These are phyloP conservation scores for Gaeumannomyces sp. DNA, from an alignment of 2,329 filamentous ascomycete genomes.

Conservation along the genomic window DNA sequence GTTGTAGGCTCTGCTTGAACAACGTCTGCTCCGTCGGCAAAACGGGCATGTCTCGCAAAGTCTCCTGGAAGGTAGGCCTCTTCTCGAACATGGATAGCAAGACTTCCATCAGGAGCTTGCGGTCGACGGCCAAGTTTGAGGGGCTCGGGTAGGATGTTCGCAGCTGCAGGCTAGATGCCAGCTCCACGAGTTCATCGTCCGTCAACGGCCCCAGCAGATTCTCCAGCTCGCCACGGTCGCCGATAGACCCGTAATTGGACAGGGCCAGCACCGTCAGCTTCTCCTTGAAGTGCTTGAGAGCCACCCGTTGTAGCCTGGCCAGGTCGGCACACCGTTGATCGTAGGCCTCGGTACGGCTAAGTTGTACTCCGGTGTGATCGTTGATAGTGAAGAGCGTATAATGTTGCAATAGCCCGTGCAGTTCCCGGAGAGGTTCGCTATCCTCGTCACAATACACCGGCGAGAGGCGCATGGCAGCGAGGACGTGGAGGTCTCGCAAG, in stretches of 20 bases:
- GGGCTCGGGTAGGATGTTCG: constrained; percentile 75
- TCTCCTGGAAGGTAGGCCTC: constrained; percentile 76
- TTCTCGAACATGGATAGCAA: constrained; percentile 71
- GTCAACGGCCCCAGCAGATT: constrained; percentile 66
- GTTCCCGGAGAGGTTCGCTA: constrained; percentile 72
- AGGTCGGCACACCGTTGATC: constrained; percentile 72
- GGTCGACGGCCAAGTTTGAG: constrained; percentile 55
- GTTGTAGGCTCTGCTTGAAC: constrained; percentile 71
- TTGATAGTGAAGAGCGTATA: constrained; percentile 87
- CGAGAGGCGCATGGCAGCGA: constrained; percentile 72
- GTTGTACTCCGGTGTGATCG: constrained; percentile 77
- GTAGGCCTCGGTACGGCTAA: constrained; percentile 66
- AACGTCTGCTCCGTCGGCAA: constrained; percentile 79
- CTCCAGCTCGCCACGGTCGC: constrained; percentile 71
- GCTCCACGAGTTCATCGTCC: constrained; percentile 64
- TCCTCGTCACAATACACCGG: constrained; percentile 69
- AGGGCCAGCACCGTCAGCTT: constrained; percentile 88
- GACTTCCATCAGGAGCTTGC: constrained; percentile 62
- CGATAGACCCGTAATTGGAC: constrained; percentile 86
- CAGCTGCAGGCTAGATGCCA: constrained; percentile 69
- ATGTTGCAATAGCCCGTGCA: constrained; percentile 74
- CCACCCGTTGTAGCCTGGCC: constrained; percentile 71
- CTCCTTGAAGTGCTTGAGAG: constrained; percentile 76
- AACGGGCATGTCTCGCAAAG: constrained; percentile 61
- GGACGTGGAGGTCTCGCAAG: constrained; percentile 75